Evolutionary conservation across 768 basidiomycete genomes (phyloP), one percentile per base, ranked within the genome.

Genomic region (Amanita polypyramis): DNA sequence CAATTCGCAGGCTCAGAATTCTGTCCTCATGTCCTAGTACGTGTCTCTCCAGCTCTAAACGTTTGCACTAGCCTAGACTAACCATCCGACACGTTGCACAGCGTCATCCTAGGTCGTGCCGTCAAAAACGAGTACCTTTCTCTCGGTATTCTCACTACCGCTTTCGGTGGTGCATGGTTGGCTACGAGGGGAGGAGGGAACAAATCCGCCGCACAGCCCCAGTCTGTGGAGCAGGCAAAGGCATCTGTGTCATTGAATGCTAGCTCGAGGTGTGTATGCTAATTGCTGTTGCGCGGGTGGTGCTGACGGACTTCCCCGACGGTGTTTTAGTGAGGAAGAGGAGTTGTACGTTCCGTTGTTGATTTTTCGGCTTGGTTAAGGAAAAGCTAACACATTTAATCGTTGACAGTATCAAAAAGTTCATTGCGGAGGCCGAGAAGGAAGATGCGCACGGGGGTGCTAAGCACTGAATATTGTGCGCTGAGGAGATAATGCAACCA

Each of bases 341-440:
- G 72, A 80, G 54, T 91, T 91, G 88, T 91, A 68, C 64, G 77
- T 78, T 61, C 25, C 55, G 34, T 25, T 23, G 11, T 2, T 11
- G 21, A 14, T 36, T 15, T 32, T 17, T 30, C 19, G 43, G 12
- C 17, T 5, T 2, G 4, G 14, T 6, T 4, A 19, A 15, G 20
- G 4, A 9, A 51, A 63, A 65, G 69, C 55, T 58, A 21, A 43
- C 34, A 6, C 20, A 27, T 44, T 37, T 21, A 8, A n/a, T 45
- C 19, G 12, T 38, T 37, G 21, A 72, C 69, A 91, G 88, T 62
- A 87, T 91, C 68, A 71, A 75, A 62, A 80, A 80, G 43, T 91
- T 86, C 61, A 76, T 90, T 52, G 79, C 76, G 48, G 86, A 88
- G 60, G 87, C 88, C 40, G 88, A 90, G 73, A 87, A 85, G 66